phyloP scores from a whole-genome alignment of 176 grass and related monocot genomes.

The Saccharum spontaneum region DNA sequence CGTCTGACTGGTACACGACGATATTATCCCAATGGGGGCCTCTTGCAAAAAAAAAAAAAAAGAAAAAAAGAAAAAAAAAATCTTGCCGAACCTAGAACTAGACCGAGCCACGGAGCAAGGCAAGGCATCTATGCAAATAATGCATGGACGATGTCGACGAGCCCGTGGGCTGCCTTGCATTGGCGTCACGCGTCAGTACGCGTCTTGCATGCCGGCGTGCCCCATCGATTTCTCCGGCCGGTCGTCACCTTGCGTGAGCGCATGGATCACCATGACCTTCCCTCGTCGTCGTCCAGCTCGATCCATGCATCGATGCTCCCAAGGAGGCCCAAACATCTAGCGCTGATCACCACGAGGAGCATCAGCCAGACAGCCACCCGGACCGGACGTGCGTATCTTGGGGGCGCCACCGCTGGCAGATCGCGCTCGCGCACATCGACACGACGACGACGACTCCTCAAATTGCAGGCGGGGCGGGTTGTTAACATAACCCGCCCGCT shows the following conservation, averaged over 20 bases:
- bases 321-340: not conserved
- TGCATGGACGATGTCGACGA: not conserved
- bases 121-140: too few relatives aligned
- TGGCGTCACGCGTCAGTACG: not conserved
- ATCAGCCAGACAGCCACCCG: not conserved
- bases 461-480: too few relatives aligned
- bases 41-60: not conserved
- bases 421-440: not conserved
- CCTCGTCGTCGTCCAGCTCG: not conserved
- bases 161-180: not conserved
- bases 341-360: conserved; percentile 30
- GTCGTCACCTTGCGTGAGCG: not conserved
- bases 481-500: too few relatives aligned
- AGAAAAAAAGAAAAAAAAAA: too few relatives aligned
- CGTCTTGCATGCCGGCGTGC: not conserved
- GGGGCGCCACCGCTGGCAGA: not conserved
- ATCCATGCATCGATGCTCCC: not conserved
- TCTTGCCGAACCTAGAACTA: not conserved
- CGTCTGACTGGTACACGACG: not conserved
- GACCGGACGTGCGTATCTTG: not conserved
- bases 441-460: not conserved
- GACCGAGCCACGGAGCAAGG: not conserved
- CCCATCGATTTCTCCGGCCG: not conserved
- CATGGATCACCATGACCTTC: not conserved
- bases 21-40: not conserved